Percentiles rank a stretch among this genome's conserved stretches.
phyloP scores from a whole-genome alignment of 2,329 filamentous ascomycete species.

The Hansfordia pulvinata region DNA sequence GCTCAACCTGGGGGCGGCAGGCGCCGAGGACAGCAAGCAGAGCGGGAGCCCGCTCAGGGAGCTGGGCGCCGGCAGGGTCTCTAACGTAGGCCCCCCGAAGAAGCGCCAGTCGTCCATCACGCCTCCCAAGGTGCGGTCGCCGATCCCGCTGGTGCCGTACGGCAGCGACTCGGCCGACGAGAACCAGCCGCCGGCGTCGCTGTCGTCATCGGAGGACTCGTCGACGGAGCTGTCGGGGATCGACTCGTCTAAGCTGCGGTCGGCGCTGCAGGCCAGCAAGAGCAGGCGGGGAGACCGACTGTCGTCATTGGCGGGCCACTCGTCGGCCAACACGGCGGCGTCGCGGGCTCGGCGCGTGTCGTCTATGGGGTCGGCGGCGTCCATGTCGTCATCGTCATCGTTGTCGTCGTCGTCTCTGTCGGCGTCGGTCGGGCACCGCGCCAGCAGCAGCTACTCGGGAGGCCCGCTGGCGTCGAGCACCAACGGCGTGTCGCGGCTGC shows the following conservation, averaged over 20 bases:
- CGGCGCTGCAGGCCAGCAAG: slow-evolving; percentile 39
- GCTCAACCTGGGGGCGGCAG: slow-evolving; percentile 41
- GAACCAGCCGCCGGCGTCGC: slow-evolving; percentile 32
- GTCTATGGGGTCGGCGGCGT: too few relatives aligned
- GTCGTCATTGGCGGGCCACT: slow-evolving; percentile 20
- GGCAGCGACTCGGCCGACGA: slow-evolving; percentile 27
- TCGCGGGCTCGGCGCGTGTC: slow-evolving; percentile 29
- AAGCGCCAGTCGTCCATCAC: slow-evolving; percentile 17
- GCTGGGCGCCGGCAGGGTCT: slow-evolving; percentile 31
- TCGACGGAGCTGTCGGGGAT: slow-evolving; percentile 27
- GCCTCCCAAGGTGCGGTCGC: too few relatives aligned
- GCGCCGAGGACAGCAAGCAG: slow-evolving; percentile 35
- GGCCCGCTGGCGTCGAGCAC: slow-evolving; percentile 31
- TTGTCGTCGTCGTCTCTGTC: too few relatives aligned
- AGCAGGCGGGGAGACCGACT: slow-evolving; percentile 25
- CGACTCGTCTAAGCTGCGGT: slow-evolving; percentile 40
- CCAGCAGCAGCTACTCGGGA: slow-evolving; percentile 20
- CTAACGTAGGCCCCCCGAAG: slow-evolving; percentile 35
- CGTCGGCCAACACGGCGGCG: slow-evolving; percentile 19
- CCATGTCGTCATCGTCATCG: too few relatives aligned
- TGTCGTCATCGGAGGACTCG: slow-evolving; percentile 31
- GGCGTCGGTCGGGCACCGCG: slow-evolving; percentile 18
- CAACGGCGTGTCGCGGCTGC: slow-evolving; percentile 41
- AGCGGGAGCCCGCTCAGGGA: slow-evolving; percentile 31
- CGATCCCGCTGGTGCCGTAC: too few relatives aligned